Conservation (phyloP, 192 early-diverging fungal genomes). For the Cladochytrium replicatum region DNA sequence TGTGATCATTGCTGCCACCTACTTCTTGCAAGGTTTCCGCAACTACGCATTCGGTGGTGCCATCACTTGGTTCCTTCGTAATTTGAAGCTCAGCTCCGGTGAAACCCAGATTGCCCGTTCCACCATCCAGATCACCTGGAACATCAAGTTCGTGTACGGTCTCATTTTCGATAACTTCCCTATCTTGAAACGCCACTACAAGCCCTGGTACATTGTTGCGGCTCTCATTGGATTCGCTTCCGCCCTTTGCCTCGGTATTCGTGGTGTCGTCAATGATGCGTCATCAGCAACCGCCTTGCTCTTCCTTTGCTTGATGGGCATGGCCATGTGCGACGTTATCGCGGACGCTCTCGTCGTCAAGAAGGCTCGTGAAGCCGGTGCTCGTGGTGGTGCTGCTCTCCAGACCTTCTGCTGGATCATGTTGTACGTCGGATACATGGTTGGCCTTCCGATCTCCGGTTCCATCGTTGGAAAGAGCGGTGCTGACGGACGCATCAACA, state of each 20-base stretch:
- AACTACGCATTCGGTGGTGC: constrained; percentile 18
- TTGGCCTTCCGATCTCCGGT: constrained; percentile 17
- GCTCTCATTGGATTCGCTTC: too few species aligned
- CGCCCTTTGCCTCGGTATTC: constrained; percentile 12
- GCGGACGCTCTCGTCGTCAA: constrained; percentile 17
- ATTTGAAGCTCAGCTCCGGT: too few species aligned
- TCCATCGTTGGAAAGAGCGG: constrained; percentile 15
- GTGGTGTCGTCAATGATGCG: constrained; percentile 5
- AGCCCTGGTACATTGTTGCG: too few species aligned
- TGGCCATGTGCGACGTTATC: constrained; percentile 23
- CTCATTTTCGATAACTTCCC: constrained; percentile 19
- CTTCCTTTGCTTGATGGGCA: constrained; percentile 17
- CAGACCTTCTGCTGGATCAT: constrained; percentile 18
- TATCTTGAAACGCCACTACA: constrained; percentile 12
- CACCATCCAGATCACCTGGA: constrained; percentile 5
- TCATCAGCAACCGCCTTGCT: constrained; percentile 18
- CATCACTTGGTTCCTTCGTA: constrained; percentile 23
- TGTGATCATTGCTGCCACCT: constrained; percentile 16
- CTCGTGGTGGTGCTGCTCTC: constrained; percentile 13
- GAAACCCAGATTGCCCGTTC: constrained; percentile 2
- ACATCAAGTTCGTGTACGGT: constrained; percentile 17
- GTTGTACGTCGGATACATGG: constrained; percentile 6
- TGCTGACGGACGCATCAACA: too few species aligned
- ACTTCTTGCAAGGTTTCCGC: constrained; percentile 22
- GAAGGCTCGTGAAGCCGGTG: constrained; percentile 9